Base-by-base conservation (phyloP, 805 yeast species). In the Kodamaea nitidulidarum region DNA sequence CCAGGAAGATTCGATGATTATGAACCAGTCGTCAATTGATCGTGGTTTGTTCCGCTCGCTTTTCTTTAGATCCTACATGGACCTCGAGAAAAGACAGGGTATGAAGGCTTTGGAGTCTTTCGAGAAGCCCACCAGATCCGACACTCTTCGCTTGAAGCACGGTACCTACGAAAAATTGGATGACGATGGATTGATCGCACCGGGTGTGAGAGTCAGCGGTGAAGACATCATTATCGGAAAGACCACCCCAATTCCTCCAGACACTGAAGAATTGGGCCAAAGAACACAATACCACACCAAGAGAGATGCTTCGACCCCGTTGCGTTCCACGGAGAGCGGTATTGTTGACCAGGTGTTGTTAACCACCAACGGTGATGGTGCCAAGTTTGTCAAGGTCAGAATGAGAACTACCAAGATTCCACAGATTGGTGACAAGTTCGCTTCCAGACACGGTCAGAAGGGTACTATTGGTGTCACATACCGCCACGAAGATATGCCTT, bases 391-490 rank as follows among this genome's bases (percentile, higher is more conserved):
- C 38, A 93, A 93, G 69, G 98, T 93, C 35, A 81, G 99, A 70
- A 93, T 95, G 88, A 86, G 99, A 76, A 93, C 98, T 1, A 93
- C 99, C 3, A 93, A 95, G 68, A 76, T 91, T 34, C 99, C 99
- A 9, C 99, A 93, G 68, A 91, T 93, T 66, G 99, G 99, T 66
- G 99, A 93, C 67, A 93, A 93, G 68, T 93, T 93, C 68, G 98
- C 99, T 5, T 91, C 98, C 30, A 86, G 98, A 71, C 98, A 93
- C 75, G 99, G 99, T 63, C 99, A 93, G 69, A 93, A 93, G 72
- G 99, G 99, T 83, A 93, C 98, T 15, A 90, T 93, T 65, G 99
- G 99, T 81, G 93, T 93, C 47, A 93, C 98, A 0, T 93, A 91
- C 61, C 80, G 97, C 62, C 93, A 91, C 62, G 99, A 93, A 65